These are phyloP conservation scores for Obelidium mucronatum DNA, from an alignment of 192 early-diverging fungal genomes.

Conservation along the genomic window DNA sequence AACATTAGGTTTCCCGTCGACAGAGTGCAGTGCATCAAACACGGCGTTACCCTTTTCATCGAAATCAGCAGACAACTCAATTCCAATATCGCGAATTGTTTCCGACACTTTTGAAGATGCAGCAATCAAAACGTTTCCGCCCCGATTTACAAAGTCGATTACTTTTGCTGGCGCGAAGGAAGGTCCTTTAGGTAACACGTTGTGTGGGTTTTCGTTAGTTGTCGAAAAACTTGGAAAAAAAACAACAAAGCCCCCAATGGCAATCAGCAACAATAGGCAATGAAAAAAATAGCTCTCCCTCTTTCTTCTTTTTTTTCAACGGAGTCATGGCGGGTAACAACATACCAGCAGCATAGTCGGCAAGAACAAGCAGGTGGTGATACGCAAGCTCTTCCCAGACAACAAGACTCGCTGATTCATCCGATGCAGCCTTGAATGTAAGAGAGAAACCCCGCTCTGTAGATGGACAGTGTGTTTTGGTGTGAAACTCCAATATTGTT, in stretches of 20 bases:
- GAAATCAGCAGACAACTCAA: constrained; percentile 88
- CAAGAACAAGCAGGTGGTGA: constrained; percentile 85
- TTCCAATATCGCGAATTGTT: constrained; percentile 78
- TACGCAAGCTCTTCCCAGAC: constrained; percentile 69
- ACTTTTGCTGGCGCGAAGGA: constrained; percentile 61
- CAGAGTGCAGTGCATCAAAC: constrained; percentile 73
- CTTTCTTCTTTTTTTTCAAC: no score
- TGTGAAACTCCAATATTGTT: no score
- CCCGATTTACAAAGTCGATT: constrained; percentile 86
- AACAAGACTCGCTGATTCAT: constrained; percentile 61
- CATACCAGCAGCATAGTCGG: constrained; percentile 74
- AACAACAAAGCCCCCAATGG: background rate
- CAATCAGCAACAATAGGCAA: background rate
- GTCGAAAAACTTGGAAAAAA: background rate
- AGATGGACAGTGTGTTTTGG: background rate
- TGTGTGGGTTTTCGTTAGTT: background rate
- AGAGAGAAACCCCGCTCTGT: constrained; percentile 71
- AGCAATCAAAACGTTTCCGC: constrained; percentile 88
- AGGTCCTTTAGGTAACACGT: constrained; percentile 45
- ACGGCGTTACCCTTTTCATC: constrained; percentile 76
- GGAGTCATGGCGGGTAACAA: no score
- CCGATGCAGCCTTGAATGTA: constrained; percentile 59
- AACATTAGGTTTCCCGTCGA: constrained; percentile 63
- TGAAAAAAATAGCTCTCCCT: no score
- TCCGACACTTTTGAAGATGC: constrained; percentile 71